phyloP scores from a whole-genome alignment of 257 asterid genomes.

The Asclepias syriaca region DNA sequence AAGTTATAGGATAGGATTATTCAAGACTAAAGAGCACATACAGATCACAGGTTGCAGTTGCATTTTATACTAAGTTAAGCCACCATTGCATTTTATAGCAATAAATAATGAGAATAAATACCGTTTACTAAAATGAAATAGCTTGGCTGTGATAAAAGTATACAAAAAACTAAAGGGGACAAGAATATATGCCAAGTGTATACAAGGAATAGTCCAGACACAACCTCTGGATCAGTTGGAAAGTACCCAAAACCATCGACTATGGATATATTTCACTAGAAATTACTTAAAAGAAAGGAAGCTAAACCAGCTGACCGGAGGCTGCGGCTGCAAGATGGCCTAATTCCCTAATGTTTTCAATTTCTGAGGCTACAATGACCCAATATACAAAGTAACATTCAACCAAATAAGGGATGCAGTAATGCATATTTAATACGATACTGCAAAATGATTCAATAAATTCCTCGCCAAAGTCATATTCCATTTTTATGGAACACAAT shows the following conservation, averaged over 20 bases:
- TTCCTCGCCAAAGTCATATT: neutral
- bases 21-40: neutral
- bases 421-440: neutral
- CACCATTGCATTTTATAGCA: neutral
- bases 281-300: neutral
- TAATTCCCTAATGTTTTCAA: neutral
- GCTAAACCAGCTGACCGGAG: neutral
- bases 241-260: neutral
- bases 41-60: too few species aligned
- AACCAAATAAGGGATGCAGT: conserved; percentile 1
- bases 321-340: neutral
- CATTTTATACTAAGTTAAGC: neutral
- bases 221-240: neutral
- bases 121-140: neutral
- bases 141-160: neutral
- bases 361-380: neutral
- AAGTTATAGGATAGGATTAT: neutral
- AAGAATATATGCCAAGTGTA: neutral
- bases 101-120: neutral
- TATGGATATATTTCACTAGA: neutral
- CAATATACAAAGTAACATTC: neutral
- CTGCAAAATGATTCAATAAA: neutral
- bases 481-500: neutral
- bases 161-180: neutral
- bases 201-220: neutral